Conservation (phyloP, 75 land plant species). For the Gnetum montanum region DNA sequence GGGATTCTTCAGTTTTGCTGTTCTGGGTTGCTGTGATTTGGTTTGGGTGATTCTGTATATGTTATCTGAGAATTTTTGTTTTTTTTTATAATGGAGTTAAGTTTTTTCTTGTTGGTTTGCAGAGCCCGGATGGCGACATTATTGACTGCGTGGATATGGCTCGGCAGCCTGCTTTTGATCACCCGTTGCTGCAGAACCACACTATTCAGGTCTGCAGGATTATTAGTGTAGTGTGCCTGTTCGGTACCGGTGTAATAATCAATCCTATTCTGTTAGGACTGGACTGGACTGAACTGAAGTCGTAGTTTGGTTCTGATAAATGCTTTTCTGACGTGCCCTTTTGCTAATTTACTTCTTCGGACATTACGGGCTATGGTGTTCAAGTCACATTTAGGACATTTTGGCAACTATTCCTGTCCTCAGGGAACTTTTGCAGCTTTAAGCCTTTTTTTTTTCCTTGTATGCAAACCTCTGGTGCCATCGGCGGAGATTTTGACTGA, state of each 20-base stretch:
- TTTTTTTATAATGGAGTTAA: background rate
- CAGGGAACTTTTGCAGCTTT: no score
- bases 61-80: conserved; percentile 1
- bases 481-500: no score
- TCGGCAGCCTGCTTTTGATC: conserved; percentile 82
- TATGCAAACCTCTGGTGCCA: no score
- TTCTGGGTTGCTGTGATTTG: background rate
- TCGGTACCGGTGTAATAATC: no score
- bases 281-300: background rate
- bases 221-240: no score
- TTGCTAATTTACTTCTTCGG: no score
- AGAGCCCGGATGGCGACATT: conserved; percentile 81
- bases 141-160: conserved; percentile 60
- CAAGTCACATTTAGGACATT: no score
- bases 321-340: no score
- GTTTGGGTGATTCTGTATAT: background rate
- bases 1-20: conserved; percentile 2
- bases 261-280: background rate
- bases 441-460: no score
- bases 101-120: conserved; percentile 5
- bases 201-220: conserved; percentile 42
- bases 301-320: background rate
- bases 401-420: no score
- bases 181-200: conserved; percentile 63
- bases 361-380: no score